Percentiles rank a stretch among this genome's conserved stretches.
phyloP scores from a whole-genome alignment of 352 stramenopile species.

The Thraustotheca clavata region DNA sequence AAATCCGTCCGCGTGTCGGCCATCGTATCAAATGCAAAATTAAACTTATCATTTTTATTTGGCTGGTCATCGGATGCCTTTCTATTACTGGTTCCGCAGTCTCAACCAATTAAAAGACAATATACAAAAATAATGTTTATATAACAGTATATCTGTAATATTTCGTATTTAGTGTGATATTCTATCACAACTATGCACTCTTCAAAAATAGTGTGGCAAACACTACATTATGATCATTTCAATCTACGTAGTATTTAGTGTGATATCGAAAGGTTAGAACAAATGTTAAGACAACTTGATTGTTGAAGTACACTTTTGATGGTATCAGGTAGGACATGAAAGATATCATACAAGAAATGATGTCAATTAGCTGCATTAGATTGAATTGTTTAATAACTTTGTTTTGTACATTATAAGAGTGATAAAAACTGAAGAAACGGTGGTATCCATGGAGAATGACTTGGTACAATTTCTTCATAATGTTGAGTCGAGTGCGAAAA shows the following conservation, averaged over 20 bases:
- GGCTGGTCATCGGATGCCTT: conserved; percentile 6
- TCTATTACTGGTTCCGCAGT: neutral
- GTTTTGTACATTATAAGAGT: too few relatives aligned
- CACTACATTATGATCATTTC: too few relatives aligned
- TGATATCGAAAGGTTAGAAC: too few relatives aligned
- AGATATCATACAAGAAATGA: neutral
- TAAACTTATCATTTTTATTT: neutral
- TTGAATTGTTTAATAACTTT: neutral
- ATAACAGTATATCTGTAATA: too few relatives aligned
- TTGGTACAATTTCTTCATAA: conserved; percentile 73
- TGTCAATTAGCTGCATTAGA: neutral
- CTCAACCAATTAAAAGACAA: neutral
- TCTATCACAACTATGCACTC: too few relatives aligned
- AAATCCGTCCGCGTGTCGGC: conserved; percentile 76
- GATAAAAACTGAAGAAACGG: neutral
- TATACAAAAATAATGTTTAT: too few relatives aligned
- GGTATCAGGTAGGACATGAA: neutral
- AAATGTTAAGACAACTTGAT: too few relatives aligned
- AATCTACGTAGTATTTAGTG: too few relatives aligned
- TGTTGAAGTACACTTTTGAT: too few relatives aligned
- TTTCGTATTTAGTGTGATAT: too few relatives aligned
- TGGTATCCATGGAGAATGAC: conserved; percentile 34
- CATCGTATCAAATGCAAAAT: conserved; percentile 21
- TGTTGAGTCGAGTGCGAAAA: conserved; percentile 59
- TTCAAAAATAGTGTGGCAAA: too few relatives aligned